A percentile compares a stretch with the other conserved stretches of the same genome.
phyloP scores from a whole-genome alignment of 2,329 filamentous ascomycete species.

The Arthroderma uncinatum region DNA sequence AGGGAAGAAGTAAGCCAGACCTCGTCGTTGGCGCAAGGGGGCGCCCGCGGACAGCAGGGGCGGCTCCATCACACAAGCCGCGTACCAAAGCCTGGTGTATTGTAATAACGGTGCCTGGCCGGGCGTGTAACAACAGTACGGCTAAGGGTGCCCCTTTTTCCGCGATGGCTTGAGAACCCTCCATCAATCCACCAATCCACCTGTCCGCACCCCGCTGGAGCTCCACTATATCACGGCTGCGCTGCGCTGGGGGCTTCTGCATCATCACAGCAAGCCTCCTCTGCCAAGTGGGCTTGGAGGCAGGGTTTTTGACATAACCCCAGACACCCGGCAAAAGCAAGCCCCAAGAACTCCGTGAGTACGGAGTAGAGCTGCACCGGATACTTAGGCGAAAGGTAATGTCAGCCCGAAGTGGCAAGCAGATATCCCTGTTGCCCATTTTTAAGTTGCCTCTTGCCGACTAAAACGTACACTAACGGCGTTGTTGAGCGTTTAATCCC shows the following conservation, averaged over 20 bases:
- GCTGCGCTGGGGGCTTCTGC: neutral
- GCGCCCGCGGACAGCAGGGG: conserved; percentile 2
- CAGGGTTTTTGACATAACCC: conserved; percentile 4
- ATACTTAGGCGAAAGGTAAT: conserved; percentile 3
- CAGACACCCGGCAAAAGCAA: neutral
- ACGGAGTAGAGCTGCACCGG: neutral
- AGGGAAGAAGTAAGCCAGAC: conserved; percentile 4
- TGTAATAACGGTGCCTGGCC: conserved; percentile 6
- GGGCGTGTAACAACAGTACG: conserved; percentile 4
- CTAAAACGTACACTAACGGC: conserved; percentile 1
- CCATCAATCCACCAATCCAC: neutral
- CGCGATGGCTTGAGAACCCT: conserved; percentile 1
- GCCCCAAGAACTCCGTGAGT: neutral
- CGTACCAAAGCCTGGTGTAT: conserved; percentile 5
- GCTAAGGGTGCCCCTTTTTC: conserved; percentile 4
- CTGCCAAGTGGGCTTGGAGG: neutral
- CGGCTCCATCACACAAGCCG: conserved; percentile 6
- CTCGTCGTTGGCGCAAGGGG: conserved; percentile 1
- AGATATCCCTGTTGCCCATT: conserved; percentile 3
- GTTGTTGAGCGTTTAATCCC: neutral
- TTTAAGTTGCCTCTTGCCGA: conserved; percentile 1
- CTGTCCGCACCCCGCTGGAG: conserved; percentile 1
- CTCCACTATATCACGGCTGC: neutral
- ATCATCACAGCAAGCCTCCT: conserved; percentile 2
- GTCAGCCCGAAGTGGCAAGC: conserved; percentile 2